These are phyloP conservation scores for Abrus pulchellus DNA, from an alignment of 306 rosid genomes.

Conservation along the genomic window DNA sequence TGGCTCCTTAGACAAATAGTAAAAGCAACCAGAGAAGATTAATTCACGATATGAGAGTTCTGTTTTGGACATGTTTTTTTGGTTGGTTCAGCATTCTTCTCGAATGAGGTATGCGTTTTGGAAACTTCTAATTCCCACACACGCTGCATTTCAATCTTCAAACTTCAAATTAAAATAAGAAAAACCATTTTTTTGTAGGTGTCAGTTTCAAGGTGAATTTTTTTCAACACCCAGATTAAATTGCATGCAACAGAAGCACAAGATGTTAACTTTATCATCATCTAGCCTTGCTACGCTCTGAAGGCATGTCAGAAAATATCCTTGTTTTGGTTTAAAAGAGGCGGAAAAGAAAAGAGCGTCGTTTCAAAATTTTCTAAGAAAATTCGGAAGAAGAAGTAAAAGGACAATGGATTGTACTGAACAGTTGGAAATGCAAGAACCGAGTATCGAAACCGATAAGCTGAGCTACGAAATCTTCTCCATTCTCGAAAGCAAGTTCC, in stretches of 20 bases:
- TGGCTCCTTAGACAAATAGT: not conserved
- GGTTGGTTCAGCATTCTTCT: conserved; percentile 47
- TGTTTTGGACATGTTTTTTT: not conserved
- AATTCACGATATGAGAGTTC: not conserved
- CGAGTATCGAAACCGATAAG: conserved; percentile 97
- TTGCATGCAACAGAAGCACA: conserved; percentile 35
- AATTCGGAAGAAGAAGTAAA: not conserved
- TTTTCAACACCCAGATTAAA: not conserved
- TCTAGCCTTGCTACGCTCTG: no score
- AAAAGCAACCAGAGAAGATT: not conserved
- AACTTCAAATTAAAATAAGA: not conserved
- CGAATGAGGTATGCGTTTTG: conserved; percentile 51
- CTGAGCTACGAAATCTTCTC: conserved; percentile 98
- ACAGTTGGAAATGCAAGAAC: conserved; percentile 84
- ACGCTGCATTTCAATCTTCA: not conserved
- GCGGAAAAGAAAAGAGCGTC: not conserved
- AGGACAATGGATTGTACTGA: conserved; percentile 58
- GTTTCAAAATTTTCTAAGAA: not conserved
- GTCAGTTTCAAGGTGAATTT: conserved; percentile 47
- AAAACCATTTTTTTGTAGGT: conserved; percentile 36
- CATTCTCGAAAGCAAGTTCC: conserved; percentile 89
- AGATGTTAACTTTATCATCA: not conserved
- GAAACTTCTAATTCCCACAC: conserved; percentile 39
- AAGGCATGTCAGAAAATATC: not conserved
- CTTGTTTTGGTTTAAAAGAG: conserved; percentile 8